These are phyloP conservation scores for Coemansia guatemalensis DNA, from an alignment of 192 early-diverging fungal genomes.

Conservation along the genomic window DNA sequence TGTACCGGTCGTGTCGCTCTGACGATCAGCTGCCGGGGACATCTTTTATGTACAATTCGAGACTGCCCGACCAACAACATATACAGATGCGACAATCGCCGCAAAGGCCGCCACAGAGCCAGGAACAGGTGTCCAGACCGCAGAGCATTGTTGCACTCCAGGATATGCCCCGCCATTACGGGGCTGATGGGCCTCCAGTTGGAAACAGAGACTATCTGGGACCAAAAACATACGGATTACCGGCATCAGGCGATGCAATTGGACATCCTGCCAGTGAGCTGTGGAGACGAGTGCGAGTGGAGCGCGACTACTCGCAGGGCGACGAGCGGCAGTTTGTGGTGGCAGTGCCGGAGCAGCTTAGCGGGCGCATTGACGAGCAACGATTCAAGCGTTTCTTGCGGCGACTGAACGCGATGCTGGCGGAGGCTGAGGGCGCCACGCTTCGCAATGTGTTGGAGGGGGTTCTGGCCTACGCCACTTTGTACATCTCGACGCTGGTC, in stretches of 20 bases:
- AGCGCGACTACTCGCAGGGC: conserved; percentile 55
- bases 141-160: conserved; percentile 38
- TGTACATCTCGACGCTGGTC: conserved; percentile 53
- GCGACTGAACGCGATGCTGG: conserved; percentile 41
- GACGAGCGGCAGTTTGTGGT: conserved; percentile 39
- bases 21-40: conserved; percentile 5
- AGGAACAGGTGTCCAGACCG: conserved; percentile 4
- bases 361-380: conserved; percentile 45
- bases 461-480: conserved; percentile 51
- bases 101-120: background rate
- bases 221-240: conserved; percentile 34
- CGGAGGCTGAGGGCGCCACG: conserved; percentile 51
- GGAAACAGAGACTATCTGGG: conserved; percentile 11
- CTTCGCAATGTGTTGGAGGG: conserved; percentile 50
- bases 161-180: background rate
- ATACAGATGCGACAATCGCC: background rate
- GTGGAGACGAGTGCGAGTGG: conserved; percentile 44
- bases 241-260: conserved; percentile 10
- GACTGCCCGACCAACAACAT: background rate
- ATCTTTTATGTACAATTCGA: background rate
- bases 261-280: conserved; percentile 6
- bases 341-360: conserved; percentile 42
- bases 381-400: conserved; percentile 44
- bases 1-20: conserved; percentile 1
- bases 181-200: background rate